Evolutionary conservation across 352 stramenopile genomes (phyloP).

Genomic region (Aphanomyces euteiches): DNA sequence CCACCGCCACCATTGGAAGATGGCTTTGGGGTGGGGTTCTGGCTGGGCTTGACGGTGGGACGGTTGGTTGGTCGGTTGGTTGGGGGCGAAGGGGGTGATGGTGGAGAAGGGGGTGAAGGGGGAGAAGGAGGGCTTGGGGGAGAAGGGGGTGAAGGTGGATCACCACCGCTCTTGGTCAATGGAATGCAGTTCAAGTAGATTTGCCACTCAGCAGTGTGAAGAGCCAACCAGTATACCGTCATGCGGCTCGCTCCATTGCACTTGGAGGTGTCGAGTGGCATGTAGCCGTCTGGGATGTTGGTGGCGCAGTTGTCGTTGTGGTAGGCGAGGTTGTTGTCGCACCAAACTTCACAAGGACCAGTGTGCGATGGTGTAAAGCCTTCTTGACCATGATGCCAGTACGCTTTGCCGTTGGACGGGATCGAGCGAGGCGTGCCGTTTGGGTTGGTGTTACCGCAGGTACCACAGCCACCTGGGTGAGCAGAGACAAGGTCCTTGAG

Average conservation of each 20-base stretch:
- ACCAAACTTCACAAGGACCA: conserved; percentile 33
- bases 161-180: neutral
- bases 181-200: conserved; percentile 31
- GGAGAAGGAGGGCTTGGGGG: too few relatives aligned
- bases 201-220: conserved; percentile 29
- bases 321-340: conserved; percentile 26
- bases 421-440: neutral
- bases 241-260: conserved; percentile 33
- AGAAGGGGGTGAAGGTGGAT: neutral
- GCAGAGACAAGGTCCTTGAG: conserved; percentile 10
- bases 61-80: neutral
- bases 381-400: conserved; percentile 1
- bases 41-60: neutral
- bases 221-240: conserved; percentile 34
- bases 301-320: conserved; percentile 29
- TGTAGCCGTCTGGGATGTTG: neutral
- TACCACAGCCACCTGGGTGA: neutral
- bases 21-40: too few relatives aligned
- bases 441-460: conserved; percentile 13
- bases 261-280: conserved; percentile 32
- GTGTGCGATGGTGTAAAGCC: conserved; percentile 1
- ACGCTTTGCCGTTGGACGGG: neutral
- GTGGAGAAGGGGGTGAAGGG: too few relatives aligned
- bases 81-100: too few relatives aligned
- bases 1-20: too few relatives aligned